Evolutionary conservation across 768 basidiomycete genomes (phyloP).

Genomic region (Suillus tomentosus): DNA sequence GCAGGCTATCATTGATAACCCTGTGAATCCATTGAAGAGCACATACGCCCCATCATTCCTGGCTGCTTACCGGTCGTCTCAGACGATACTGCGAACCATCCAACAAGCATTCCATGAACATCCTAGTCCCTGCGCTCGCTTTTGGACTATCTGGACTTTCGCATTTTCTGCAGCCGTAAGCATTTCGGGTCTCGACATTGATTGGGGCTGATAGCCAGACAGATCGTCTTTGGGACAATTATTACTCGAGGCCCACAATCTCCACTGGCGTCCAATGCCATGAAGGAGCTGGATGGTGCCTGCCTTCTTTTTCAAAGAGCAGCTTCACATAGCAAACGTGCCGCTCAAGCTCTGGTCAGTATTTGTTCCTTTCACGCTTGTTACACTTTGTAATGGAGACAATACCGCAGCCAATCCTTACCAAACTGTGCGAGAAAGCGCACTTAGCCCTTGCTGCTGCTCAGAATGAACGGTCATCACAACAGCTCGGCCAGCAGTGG

Average conservation of each 20-base stretch:
- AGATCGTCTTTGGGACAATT: conserved; percentile 81
- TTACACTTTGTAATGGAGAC: background rate
- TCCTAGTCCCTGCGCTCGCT: conserved; percentile 52
- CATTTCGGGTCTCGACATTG: background rate
- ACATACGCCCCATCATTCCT: conserved; percentile 65
- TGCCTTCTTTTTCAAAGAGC: conserved; percentile 67
- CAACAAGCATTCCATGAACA: conserved; percentile 47
- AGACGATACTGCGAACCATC: conserved; percentile 55
- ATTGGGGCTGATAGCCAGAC: conserved; percentile 11
- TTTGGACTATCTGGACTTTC: conserved; percentile 67
- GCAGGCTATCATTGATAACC: conserved; percentile 68
- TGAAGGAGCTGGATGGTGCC: conserved; percentile 69
- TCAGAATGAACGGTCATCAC: conserved; percentile 35
- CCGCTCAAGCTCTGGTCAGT: conserved; percentile 65
- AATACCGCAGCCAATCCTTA: conserved; percentile 54
- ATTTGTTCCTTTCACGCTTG: conserved; percentile 1
- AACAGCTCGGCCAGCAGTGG: conserved; percentile 46
- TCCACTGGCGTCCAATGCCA: conserved; percentile 64
- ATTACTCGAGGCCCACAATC: conserved; percentile 74
- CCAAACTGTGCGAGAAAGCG: conserved; percentile 65
- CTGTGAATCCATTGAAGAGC: conserved; percentile 66
- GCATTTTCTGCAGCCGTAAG: conserved; percentile 56
- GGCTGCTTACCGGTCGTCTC: conserved; percentile 59
- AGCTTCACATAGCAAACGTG: conserved; percentile 57
- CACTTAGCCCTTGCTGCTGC: conserved; percentile 52